These are phyloP conservation scores for Thecaphora thlaspeos DNA, from an alignment of 1,284 basidiomycete genomes.

Conservation along the genomic window DNA sequence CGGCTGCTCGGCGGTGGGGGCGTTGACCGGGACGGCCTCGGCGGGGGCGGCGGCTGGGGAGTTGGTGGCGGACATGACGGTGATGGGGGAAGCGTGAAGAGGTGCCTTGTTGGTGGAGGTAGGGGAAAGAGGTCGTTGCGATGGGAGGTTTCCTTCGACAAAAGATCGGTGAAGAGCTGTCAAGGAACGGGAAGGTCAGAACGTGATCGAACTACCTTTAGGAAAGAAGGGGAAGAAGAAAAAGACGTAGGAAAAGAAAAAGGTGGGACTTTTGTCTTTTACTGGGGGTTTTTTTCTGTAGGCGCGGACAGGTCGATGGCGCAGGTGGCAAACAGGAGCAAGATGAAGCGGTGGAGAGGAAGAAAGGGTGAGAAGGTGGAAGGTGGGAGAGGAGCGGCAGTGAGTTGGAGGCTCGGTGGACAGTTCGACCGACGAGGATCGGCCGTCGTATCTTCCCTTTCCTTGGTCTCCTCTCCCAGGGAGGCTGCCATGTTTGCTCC, in stretches of 20 bases:
- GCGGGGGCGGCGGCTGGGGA: conserved; percentile 37
- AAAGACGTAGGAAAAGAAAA: conserved; percentile 5
- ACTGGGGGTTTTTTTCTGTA: neutral
- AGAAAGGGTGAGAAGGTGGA: neutral
- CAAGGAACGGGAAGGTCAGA: neutral
- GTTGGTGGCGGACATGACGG: conserved; percentile 39
- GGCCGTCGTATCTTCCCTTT: too few species aligned
- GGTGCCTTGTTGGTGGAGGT: neutral
- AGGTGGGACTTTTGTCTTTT: neutral
- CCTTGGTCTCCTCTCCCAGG: too few species aligned
- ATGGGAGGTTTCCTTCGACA: too few species aligned
- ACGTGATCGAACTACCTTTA: neutral
- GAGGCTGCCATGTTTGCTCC: neutral
- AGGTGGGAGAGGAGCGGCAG: neutral
- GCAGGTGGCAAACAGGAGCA: too few species aligned
- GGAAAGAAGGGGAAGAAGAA: neutral
- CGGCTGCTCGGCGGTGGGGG: conserved; percentile 44
- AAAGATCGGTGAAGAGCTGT: neutral
- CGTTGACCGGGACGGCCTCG: conserved; percentile 34
- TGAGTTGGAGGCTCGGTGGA: neutral
- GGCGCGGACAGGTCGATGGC: too few species aligned
- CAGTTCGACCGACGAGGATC: too few species aligned
- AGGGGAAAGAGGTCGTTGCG: conserved; percentile 21
- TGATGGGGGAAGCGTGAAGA: conserved; percentile 1
- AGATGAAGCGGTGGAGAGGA: too few species aligned